These are phyloP conservation scores for Brasenia schreberi DNA, from an alignment of 164 flowering plant genomes.

Conservation along the genomic window DNA sequence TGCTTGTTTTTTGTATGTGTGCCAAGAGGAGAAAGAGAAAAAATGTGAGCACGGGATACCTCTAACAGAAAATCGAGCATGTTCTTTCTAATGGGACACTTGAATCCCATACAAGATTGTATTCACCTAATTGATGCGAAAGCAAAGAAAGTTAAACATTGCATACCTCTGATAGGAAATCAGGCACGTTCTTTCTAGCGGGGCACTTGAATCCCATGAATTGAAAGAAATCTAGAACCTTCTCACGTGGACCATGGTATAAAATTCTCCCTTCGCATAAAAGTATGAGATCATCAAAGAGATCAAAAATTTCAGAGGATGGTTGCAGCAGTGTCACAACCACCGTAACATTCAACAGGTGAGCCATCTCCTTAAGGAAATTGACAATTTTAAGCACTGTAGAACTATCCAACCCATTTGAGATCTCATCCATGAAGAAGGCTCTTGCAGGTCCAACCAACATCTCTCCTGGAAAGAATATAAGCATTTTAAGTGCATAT, in stretches of 20 bases:
- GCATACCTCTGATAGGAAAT: constrained; percentile 47
- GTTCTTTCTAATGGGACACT: constrained; percentile 53
- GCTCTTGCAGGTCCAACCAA: constrained; percentile 59
- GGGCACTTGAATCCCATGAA: constrained; percentile 49
- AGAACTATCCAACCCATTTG: constrained; percentile 65
- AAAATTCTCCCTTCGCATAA: constrained; percentile 44
- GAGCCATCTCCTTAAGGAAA: constrained; percentile 51
- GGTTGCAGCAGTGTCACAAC: constrained; percentile 58
- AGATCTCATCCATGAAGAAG: constrained; percentile 61
- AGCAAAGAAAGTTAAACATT: too few species aligned
- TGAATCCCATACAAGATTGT: constrained; percentile 55
- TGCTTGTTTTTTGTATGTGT: too few species aligned
- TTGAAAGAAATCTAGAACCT: constrained; percentile 42
- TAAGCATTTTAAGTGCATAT: too few species aligned
- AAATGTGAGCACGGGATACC: constrained; percentile 7
- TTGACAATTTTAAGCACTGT: constrained; percentile 51
- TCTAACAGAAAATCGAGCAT: constrained; percentile 58
- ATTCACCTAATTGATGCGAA: too few species aligned
- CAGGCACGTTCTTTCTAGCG: constrained; percentile 50
- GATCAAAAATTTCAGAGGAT: constrained; percentile 55
- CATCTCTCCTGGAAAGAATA: constrained; percentile 37
- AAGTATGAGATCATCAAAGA: constrained; percentile 49
- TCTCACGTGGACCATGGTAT: constrained; percentile 35
- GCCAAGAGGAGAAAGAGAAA: too few species aligned
- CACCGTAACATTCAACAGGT: constrained; percentile 48